A percentile compares a stretch with the other conserved stretches of the same genome.
These are phyloP conservation scores for Gossypium herbaceum DNA, from an alignment of 345 rosid genomes.

Conservation along the genomic window DNA sequence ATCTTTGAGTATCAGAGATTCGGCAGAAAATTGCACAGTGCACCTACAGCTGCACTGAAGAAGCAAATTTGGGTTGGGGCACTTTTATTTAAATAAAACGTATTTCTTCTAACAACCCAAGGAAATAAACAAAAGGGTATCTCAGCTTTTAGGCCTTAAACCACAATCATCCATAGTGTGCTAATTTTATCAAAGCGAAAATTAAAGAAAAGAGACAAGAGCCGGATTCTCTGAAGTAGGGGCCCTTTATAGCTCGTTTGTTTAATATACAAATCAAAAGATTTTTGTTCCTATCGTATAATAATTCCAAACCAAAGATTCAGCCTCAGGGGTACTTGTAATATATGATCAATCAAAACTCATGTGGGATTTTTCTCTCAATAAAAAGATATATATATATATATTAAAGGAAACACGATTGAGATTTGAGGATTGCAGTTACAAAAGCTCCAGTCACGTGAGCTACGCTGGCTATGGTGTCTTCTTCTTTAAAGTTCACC, in stretches of 20 bases:
- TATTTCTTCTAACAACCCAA: not conserved
- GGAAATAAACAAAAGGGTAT: not conserved
- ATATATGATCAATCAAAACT: not conserved
- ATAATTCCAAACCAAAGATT: not conserved
- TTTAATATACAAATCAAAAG: not conserved
- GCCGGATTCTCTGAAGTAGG: constrained; percentile 19
- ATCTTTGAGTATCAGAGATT: not conserved
- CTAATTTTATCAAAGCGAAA: not conserved
- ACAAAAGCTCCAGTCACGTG: constrained; percentile 46
- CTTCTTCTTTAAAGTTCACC: not conserved
- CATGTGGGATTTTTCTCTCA: not conserved
- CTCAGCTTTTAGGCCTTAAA: not conserved
- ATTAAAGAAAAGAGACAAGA: constrained; percentile 12
- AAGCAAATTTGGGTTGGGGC: not conserved
- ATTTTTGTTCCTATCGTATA: not conserved
- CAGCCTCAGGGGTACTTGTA: not conserved
- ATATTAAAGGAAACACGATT: not conserved
- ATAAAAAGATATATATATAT: not conserved
- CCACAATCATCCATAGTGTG: not conserved
- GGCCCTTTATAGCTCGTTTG: constrained; percentile 4
- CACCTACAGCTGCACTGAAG: too few relatives aligned
- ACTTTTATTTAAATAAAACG: not conserved
- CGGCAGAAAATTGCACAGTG: not conserved
- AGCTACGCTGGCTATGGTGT: constrained; percentile 17
- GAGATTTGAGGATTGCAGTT: constrained; percentile 26